Conservation (phyloP, 805 yeast species). For the Zygotorulaspora chibaensis region DNA sequence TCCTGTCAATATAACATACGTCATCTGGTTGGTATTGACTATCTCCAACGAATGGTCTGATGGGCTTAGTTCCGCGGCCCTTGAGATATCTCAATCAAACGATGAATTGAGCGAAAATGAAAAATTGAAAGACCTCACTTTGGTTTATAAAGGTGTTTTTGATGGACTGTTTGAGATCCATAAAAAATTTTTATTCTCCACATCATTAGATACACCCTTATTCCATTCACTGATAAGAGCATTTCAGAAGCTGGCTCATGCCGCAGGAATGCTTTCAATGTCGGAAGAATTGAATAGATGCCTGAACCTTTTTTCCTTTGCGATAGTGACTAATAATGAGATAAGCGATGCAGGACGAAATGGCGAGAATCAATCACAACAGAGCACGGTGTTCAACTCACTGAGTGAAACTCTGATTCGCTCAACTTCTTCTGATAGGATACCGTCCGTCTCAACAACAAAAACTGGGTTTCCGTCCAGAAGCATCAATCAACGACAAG, state of each 20-base stretch:
- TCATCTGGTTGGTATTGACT: constrained; percentile 51
- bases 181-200: constrained; percentile 52
- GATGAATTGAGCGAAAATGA: constrained; percentile 12
- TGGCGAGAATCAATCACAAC: constrained; percentile 6
- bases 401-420: constrained; percentile 25
- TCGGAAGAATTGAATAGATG: constrained; percentile 54
- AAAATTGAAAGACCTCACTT: constrained; percentile 6
- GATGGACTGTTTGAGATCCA: constrained; percentile 42
- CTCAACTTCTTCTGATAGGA: not conserved
- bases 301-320: constrained; percentile 42
- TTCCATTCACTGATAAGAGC: constrained; percentile 68
- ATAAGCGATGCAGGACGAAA: constrained; percentile 34
- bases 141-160: constrained; percentile 37
- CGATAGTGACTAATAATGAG: constrained; percentile 44
- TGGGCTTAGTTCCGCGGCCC: constrained; percentile 42
- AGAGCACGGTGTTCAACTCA: constrained; percentile 16
- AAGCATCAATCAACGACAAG: constrained; percentile 58
- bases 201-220: constrained; percentile 60
- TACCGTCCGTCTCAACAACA: constrained; percentile 5
- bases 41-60: constrained; percentile 57
- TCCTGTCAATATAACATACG: constrained; percentile 55
- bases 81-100: constrained; percentile 43
- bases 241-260: constrained; percentile 75
- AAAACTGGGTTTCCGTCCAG: constrained; percentile 37
- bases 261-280: constrained; percentile 70